Conservation (phyloP, 352 stramenopile species). For the Elongisporangium undulatum region DNA sequence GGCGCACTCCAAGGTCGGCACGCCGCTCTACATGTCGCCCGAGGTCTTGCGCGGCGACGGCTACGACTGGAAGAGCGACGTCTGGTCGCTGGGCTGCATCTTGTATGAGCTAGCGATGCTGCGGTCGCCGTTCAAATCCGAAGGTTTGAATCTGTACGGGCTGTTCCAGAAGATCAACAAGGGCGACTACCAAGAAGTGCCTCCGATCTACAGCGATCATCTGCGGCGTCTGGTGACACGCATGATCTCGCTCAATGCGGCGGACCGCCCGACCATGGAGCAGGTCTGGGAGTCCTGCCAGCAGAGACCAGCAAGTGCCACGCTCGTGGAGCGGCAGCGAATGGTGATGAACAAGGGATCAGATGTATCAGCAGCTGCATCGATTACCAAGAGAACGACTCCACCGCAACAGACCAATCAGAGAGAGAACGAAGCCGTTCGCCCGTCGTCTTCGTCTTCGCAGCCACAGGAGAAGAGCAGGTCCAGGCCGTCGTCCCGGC, state of each 20-base stretch:
- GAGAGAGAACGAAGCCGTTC: not conserved
- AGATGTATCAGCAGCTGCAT: conserved; percentile 4
- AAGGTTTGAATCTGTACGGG: conserved; percentile 87
- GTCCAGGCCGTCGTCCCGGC: not conserved
- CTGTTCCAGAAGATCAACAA: conserved; percentile 93
- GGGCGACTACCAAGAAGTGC: conserved; percentile 66
- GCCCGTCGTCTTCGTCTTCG: conserved; percentile 12
- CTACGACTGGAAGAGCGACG: conserved; percentile 95
- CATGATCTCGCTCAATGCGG: conserved; percentile 67
- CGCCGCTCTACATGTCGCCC: conserved; percentile 94
- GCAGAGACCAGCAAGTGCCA: conserved; percentile 26
- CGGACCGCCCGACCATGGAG: conserved; percentile 54
- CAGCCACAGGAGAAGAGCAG: conserved; percentile 17
- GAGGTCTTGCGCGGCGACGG: conserved; percentile 91
- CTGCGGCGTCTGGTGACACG: conserved; percentile 46
- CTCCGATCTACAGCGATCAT: conserved; percentile 60
- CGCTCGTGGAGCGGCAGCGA: conserved; percentile 20
- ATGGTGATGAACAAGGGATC: conserved; percentile 12
- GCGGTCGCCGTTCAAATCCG: conserved; percentile 91
- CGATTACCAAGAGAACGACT: conserved; percentile 7
- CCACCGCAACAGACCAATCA: conserved; percentile 14
- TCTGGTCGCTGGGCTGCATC: conserved; percentile 94
- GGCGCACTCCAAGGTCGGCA: conserved; percentile 90
- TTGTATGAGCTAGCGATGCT: conserved; percentile 95
- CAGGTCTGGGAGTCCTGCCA: conserved; percentile 59